These are phyloP conservation scores for Phialophora expanda DNA, from an alignment of 2,329 filamentous ascomycete species.

Conservation along the genomic window DNA sequence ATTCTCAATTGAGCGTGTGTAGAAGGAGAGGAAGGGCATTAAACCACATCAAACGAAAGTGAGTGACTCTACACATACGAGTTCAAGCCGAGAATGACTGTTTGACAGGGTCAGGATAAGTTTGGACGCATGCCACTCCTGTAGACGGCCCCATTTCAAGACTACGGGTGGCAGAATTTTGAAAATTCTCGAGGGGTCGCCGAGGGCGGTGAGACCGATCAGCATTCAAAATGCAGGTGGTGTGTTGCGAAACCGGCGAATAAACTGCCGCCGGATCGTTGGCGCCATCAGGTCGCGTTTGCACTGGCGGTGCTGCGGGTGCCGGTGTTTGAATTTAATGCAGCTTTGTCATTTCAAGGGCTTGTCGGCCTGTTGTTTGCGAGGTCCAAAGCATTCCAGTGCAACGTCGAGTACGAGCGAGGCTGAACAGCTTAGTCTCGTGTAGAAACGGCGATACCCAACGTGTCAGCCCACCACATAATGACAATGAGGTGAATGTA, in stretches of 20 bases:
- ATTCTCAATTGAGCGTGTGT: slow-evolving; percentile 6
- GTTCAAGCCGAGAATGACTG: slow-evolving; percentile 1
- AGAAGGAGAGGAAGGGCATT: slow-evolving; percentile 8
- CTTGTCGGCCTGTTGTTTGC: not conserved
- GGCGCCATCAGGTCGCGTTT: slow-evolving; percentile 14
- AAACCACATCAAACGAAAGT: slow-evolving; percentile 8
- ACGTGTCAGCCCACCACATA: not conserved
- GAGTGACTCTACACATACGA: slow-evolving; percentile 11
- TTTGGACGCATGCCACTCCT: slow-evolving; percentile 2
- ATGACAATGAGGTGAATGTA: not conserved
- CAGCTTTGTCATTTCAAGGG: slow-evolving; percentile 11
- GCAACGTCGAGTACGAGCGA: not conserved
- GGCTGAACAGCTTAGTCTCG: not conserved
- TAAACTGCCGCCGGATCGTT: slow-evolving; percentile 5
- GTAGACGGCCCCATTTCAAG: slow-evolving; percentile 6
- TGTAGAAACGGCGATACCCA: not conserved
- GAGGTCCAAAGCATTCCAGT: not conserved
- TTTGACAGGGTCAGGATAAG: slow-evolving; percentile 3
- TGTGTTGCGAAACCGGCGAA: slow-evolving; percentile 21
- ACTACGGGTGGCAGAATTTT: slow-evolving; percentile 26
- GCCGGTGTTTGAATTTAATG: slow-evolving; percentile 2
- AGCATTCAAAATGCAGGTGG: not conserved
- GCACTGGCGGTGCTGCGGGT: not conserved
- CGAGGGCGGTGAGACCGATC: slow-evolving; percentile 15
- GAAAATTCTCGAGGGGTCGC: slow-evolving; percentile 22